Percentiles rank a stretch among this genome's conserved stretches.
Evolutionary conservation across 225 moss, liverwort and hornwort species (phyloP).

Genomic region (Climacium dendroides): DNA sequence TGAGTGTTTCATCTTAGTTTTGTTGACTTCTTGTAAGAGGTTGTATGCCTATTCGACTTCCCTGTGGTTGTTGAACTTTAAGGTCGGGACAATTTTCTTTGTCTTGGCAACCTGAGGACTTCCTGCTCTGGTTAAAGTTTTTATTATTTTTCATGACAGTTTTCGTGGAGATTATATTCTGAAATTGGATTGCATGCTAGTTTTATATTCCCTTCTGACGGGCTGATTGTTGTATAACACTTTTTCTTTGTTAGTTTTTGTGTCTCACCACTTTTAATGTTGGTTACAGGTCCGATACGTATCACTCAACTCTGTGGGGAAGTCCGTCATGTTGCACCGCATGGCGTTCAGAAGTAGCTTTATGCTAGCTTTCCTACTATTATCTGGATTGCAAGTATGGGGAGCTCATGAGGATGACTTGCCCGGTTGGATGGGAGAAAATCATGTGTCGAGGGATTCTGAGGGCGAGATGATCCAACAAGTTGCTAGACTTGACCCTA

Average conservation of each 20-base stretch:
- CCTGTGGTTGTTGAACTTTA: background rate
- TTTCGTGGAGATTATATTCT: background rate
- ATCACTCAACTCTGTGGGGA: background rate
- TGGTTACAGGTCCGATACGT: background rate
- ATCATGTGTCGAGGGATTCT: slow-evolving; percentile 1
- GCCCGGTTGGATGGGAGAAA: slow-evolving; percentile 50
- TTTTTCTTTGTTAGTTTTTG: background rate
- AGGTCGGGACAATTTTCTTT: background rate
- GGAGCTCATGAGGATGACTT: slow-evolving; percentile 39
- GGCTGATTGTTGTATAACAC: background rate
- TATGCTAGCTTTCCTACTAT: background rate
- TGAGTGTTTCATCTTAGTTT: background rate
- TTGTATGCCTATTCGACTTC: background rate
- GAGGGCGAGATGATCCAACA: slow-evolving; percentile 12
- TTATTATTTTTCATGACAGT: background rate
- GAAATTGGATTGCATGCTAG: background rate
- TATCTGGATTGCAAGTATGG: slow-evolving; percentile 11
- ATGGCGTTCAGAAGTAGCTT: slow-evolving; percentile 2
- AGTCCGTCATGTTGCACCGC: background rate
- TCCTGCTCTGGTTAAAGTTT: background rate
- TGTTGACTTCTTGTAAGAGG: background rate
- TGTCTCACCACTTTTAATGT: background rate
- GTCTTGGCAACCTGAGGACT: background rate
- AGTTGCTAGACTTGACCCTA: slow-evolving; percentile 9
- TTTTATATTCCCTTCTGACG: background rate